Conservation (phyloP, 805 yeast genomes). For the Pichia heedii region DNA sequence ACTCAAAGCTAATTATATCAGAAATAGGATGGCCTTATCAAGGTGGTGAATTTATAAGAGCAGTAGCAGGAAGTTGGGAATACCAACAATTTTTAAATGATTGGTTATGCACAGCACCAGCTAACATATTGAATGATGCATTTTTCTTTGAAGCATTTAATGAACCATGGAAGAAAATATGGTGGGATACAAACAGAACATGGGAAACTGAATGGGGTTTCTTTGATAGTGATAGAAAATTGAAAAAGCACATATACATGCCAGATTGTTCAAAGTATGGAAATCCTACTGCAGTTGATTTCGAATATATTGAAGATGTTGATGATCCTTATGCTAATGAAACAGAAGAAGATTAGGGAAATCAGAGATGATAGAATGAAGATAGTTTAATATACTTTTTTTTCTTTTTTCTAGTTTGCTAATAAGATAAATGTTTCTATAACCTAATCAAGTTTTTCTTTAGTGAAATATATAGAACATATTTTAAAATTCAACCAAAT, state of each 20-base stretch:
- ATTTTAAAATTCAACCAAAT: slow-evolving; percentile 68
- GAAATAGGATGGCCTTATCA: slow-evolving; percentile 69
- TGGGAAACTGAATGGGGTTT: slow-evolving; percentile 76
- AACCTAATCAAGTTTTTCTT: slow-evolving; percentile 15
- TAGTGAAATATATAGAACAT: slow-evolving; percentile 15
- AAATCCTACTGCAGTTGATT: neutral
- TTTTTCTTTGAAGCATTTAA: slow-evolving; percentile 64
- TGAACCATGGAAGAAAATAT: slow-evolving; percentile 59
- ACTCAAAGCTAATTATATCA: slow-evolving; percentile 35
- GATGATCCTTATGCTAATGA: neutral
- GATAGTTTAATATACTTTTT: too few species aligned
- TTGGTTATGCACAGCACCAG: slow-evolving; percentile 42
- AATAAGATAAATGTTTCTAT: too few species aligned
- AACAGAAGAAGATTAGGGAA: slow-evolving; percentile 3
- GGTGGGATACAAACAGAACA: slow-evolving; percentile 35
- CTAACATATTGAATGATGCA: slow-evolving; percentile 34
- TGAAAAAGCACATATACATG: slow-evolving; percentile 35
- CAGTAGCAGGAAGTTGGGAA: slow-evolving; percentile 39
- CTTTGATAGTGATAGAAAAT: slow-evolving; percentile 38
- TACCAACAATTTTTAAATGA: slow-evolving; percentile 39
- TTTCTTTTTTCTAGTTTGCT: too few species aligned
- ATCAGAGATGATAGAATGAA: neutral
- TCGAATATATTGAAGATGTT: neutral
- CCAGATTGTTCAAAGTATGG: slow-evolving; percentile 28
- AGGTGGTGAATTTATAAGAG: slow-evolving; percentile 41